These are phyloP conservation scores for Amylocarpus encephaloides DNA, from an alignment of 2,329 filamentous ascomycete genomes.

Conservation along the genomic window DNA sequence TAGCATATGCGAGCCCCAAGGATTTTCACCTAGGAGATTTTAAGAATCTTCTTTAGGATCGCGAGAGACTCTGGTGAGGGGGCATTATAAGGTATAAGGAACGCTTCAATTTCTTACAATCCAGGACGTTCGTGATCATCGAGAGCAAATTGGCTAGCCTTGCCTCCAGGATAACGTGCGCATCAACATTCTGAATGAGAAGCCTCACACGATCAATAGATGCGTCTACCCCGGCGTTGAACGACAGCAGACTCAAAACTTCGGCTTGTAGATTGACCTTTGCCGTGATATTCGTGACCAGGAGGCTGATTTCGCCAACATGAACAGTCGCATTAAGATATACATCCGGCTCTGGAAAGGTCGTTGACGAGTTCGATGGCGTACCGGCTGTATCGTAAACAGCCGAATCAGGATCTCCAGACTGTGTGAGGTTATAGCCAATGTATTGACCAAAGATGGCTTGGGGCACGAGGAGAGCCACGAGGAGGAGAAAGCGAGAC, in stretches of 20 bases:
- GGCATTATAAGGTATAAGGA: too few species aligned
- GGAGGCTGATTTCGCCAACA: constrained; percentile 52
- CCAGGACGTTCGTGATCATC: constrained; percentile 53
- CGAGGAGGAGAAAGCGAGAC: neutral
- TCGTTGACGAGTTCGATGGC: constrained; percentile 36
- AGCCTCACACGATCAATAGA: constrained; percentile 51
- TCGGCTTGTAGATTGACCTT: constrained; percentile 55
- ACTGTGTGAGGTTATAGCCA: constrained; percentile 47
- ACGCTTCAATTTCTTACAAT: constrained; percentile 25
- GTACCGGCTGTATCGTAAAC: constrained; percentile 50
- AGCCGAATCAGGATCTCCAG: constrained; percentile 44
- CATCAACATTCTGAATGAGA: constrained; percentile 51
- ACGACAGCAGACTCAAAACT: constrained; percentile 50
- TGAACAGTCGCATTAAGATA: constrained; percentile 53
- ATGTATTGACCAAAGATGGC: constrained; percentile 37
- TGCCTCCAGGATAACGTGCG: constrained; percentile 53
- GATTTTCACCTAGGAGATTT: too few species aligned
- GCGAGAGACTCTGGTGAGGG: too few species aligned
- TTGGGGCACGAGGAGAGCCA: constrained; percentile 7
- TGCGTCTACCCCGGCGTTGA: constrained; percentile 55
- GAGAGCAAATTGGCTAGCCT: constrained; percentile 52
- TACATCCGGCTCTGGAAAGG: constrained; percentile 47
- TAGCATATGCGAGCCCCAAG: too few species aligned
- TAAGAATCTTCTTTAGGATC: too few species aligned
- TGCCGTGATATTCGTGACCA: constrained; percentile 53